Base-by-base conservation (phyloP, 345 rosid species). In the Pistacia integerrima region DNA sequence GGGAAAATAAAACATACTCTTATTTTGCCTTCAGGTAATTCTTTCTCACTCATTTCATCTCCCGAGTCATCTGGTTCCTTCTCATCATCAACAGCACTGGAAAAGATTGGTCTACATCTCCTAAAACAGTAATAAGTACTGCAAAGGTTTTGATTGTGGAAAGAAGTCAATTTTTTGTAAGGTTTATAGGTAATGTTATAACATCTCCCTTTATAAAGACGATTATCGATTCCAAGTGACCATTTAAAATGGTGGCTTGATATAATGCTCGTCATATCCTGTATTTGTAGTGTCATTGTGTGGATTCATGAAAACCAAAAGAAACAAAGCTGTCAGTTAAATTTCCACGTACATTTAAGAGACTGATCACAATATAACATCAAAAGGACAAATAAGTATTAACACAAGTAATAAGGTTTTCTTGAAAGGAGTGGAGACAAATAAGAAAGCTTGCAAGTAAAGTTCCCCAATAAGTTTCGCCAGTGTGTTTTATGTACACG, bases 181-280 rank as follows among this genome's bases (percentile, higher is more conserved):
- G 77, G 84, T 65, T 78, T 82, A 76, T 56, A 74, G 30, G 88
- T 83, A 77, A 77, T 76, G 78, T 80, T 84, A 72, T 78, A 74
- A 73, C 72, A 74, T 70, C 84, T 85, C 78, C 82, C 89, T 80
- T 68, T 81, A 60, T 68, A 73, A 41, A 77, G 70, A 33, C 82
- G 82, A n/a, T 85, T 85, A 17, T 82, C 86, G 46, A 62, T 78
- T 74, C 85, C 79, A 48, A 79, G 78, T 48, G 88, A 85, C 86
- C 89, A 90, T 74, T 84, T 86, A 74, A 84, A 85, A 62, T 63
- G 74, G 65, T 87, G 93, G 80, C 92, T 82, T 61, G 92, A 83
- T 57, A 88, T 60, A 65, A 89, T 74, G 87, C 90, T 91, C 78
- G 81, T 85, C 92, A 87, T 92, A 36, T 82, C 88, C 92, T 84